A percentile compares a stretch with the other conserved stretches of the same genome.
Conservation (phyloP, 225 moss, liverwort and hornwort species). For the Rhytidiadelphus loreus region DNA sequence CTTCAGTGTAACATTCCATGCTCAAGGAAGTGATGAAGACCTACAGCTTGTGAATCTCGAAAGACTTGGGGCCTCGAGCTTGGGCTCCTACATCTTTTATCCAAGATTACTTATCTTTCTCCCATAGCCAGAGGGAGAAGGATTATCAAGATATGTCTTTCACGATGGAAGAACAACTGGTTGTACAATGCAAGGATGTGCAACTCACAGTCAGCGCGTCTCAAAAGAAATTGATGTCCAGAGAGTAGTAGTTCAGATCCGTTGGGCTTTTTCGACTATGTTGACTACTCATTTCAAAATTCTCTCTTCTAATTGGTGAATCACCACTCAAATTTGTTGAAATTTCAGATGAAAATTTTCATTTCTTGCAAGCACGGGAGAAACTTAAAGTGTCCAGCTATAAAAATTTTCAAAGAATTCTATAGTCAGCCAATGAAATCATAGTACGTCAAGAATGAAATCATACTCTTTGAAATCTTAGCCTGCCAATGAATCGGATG, state of each 20-base stretch:
- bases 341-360: neutral
- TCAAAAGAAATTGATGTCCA: too few relatives aligned
- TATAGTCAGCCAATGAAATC: neutral
- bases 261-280: accelerated
- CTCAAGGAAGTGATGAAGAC: neutral
- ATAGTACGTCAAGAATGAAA: too few relatives aligned
- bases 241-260: neutral
- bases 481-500: too few relatives aligned
- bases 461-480: too few relatives aligned
- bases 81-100: accelerated
- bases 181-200: too few relatives aligned
- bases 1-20: neutral
- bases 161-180: neutral
- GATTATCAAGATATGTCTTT: accelerated
- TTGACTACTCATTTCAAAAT: neutral
- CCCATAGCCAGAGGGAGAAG: accelerated
- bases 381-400: neutral
- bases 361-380: neutral
- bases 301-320: neutral
- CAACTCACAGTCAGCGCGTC: too few relatives aligned
- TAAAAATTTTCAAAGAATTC: neutral
- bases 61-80: too few relatives aligned
- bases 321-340: neutral
- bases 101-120: too few relatives aligned
- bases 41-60: neutral